phyloP scores from a whole-genome alignment of 441 rosid genomes.

The Adansonia gregorii region DNA sequence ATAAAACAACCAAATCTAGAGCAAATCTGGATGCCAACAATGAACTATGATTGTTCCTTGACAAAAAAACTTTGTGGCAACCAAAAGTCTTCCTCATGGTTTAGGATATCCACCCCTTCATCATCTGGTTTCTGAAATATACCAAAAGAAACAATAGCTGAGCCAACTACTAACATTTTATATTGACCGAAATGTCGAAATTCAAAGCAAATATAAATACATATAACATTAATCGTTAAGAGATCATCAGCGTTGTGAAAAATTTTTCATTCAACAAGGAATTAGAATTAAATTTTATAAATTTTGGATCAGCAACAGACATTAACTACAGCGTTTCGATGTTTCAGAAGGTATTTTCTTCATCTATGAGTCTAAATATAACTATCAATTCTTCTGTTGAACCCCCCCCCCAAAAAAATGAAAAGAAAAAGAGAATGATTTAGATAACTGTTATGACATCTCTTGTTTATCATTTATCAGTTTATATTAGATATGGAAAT shows the following conservation, averaged over 20 bases:
- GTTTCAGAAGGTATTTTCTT: background rate
- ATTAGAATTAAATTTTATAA: background rate
- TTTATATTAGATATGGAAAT: too few species aligned
- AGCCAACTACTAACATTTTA: too few species aligned
- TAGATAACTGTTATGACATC: too few species aligned
- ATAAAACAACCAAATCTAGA: constrained; percentile 19
- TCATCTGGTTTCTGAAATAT: constrained; percentile 80
- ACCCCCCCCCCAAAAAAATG: background rate
- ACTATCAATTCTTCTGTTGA: background rate
- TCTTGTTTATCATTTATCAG: too few species aligned
- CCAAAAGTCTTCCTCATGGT: constrained; percentile 81
- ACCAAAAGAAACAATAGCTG: constrained; percentile 1
- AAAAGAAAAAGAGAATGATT: background rate
- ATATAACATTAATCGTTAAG: too few species aligned
- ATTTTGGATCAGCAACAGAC: background rate
- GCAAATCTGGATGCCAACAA: background rate
- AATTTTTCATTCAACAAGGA: background rate
- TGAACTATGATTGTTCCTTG: constrained; percentile 61
- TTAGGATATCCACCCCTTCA: constrained; percentile 72
- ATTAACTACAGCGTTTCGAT: background rate
- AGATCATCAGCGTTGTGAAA: background rate
- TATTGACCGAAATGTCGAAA: too few species aligned
- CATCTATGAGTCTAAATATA: background rate
- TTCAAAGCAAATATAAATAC: too few species aligned
- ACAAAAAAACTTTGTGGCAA: constrained; percentile 79